Percentiles rank a stretch among this genome's conserved stretches.
Conservation (phyloP, 257 asterid genomes). For the Leonotis leonurus region DNA sequence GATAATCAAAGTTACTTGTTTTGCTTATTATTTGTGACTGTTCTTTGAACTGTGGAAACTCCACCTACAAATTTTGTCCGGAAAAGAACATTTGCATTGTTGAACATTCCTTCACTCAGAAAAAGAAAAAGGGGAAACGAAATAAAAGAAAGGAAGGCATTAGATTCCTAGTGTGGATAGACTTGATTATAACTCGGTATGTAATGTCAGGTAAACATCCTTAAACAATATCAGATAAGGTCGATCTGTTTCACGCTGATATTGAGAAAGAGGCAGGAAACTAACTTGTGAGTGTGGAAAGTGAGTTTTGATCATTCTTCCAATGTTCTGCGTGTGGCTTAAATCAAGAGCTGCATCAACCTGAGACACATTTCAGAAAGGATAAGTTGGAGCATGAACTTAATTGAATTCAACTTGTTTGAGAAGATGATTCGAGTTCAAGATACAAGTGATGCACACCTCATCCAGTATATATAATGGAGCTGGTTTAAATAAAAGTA, state of each 20-base stretch:
- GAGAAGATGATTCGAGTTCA: slow-evolving; percentile 1
- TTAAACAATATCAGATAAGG: neutral
- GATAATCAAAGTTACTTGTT: slow-evolving; percentile 39
- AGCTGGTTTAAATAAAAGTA: slow-evolving; percentile 98
- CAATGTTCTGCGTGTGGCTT: slow-evolving; percentile 97
- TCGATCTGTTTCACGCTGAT: neutral
- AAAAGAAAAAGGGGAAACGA: slow-evolving; percentile 82
- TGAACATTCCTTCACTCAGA: slow-evolving; percentile 93
- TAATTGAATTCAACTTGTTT: neutral
- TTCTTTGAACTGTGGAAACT: slow-evolving; percentile 94
- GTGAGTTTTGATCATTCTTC: slow-evolving; percentile 94
- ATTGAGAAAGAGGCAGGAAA: slow-evolving; percentile 1
- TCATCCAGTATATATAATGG: slow-evolving; percentile 94
- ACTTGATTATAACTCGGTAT: neutral
- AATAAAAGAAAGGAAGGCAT: neutral
- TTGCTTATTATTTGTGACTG: slow-evolving; percentile 59
- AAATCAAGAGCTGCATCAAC: slow-evolving; percentile 99
- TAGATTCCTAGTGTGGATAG: slow-evolving; percentile 4
- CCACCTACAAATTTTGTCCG: slow-evolving; percentile 96
- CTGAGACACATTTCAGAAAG: slow-evolving; percentile 32
- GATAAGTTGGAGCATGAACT: neutral
- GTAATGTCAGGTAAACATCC: no score
- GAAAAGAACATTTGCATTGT: slow-evolving; percentile 89
- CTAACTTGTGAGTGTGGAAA: slow-evolving; percentile 95
- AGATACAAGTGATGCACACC: slow-evolving; percentile 35